phyloP scores from a whole-genome alignment of 1,284 basidiomycete species.

The Ganoderma resinaceum region DNA sequence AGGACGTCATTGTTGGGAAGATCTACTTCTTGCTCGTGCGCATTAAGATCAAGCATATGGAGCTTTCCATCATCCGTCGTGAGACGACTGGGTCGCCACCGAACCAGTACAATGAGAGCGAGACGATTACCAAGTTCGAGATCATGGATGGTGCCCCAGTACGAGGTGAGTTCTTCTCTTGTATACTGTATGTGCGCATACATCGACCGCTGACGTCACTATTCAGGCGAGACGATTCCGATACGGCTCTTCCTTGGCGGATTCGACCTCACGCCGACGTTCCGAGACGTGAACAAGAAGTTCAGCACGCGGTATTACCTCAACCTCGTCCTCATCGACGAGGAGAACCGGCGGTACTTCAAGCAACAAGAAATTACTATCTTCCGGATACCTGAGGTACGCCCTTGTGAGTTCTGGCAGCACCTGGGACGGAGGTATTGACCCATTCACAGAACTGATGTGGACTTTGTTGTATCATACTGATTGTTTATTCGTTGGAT shows the following conservation, averaged over 20 bases:
- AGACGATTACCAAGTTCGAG: conserved; percentile 99
- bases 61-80: conserved; percentile 95
- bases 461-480: conserved; percentile 37
- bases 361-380: conserved; percentile 88
- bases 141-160: conserved; percentile 99
- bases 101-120: conserved; percentile 98
- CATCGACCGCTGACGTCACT: not conserved
- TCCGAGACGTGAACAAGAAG: conserved; percentile 99
- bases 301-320: conserved; percentile 97
- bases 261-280: conserved; percentile 98
- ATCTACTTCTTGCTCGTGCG: conserved; percentile 98
- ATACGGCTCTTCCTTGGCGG: conserved; percentile 98
- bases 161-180: conserved; percentile 60
- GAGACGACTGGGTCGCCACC: conserved; percentile 97
- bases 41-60: conserved; percentile 99
- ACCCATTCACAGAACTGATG: conserved; percentile 35
- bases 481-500: conserved; percentile 38
- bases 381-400: conserved; percentile 78
- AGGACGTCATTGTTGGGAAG: conserved; percentile 99
- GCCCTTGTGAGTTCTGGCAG: conserved; percentile 30
- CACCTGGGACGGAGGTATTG: conserved; percentile 28
- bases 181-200: not conserved
- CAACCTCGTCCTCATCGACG: conserved; percentile 96
- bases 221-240: conserved; percentile 93
- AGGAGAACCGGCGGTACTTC: conserved; percentile 96